Base-by-base conservation (phyloP, 176 grass and related monocot species). In the Canna indica region DNA sequence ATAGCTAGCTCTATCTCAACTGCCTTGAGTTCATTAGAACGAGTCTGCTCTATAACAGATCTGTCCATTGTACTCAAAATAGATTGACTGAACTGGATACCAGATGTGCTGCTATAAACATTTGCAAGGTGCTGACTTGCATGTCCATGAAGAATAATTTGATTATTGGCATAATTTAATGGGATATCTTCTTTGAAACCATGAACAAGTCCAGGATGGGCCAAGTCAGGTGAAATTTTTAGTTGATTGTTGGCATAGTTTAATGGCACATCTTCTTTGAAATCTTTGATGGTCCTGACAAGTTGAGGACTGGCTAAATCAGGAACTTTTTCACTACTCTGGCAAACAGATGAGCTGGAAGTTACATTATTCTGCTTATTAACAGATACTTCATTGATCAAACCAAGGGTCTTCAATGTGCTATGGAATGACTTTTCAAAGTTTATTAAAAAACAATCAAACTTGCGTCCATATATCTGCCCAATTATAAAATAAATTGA, bases 381-480 rank as follows among this genome's bases (percentile, higher is more conserved):
- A 44, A 76, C 36, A 74, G 83, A 83, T 78, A 72, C 74, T 62
- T 76, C 72, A 65, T 81, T 99, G 66, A 99, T 83, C 72, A 81
- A 69, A 78, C 83, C 75, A 48, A 99, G 94, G 8, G 89, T 99
- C 59, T 82, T 88, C 59, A 93, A 81, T 76, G 94, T 93, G 84
- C 84, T 99, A 77, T 80, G 77, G 76, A 99, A 99, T 54, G 94
- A 99, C 73, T 99, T 99, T 54, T 90, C 86, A n/a, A 99, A 99
- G 50, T 87, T 99, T 61, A 69, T 90, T 42, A 87, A 59, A 63
- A 99, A 99, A 82, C 33, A 81, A 70, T 90, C 78, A 38, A 90
- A 85, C 56, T 80, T 92, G 47, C 87, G 77, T 39, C 94, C 94
- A 85, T 99, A 85, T 76, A 91, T 84, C 94, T 99, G 84, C 59